These are phyloP conservation scores for Amauroascus niger DNA, from an alignment of 2,329 filamentous ascomycete species.

Conservation along the genomic window DNA sequence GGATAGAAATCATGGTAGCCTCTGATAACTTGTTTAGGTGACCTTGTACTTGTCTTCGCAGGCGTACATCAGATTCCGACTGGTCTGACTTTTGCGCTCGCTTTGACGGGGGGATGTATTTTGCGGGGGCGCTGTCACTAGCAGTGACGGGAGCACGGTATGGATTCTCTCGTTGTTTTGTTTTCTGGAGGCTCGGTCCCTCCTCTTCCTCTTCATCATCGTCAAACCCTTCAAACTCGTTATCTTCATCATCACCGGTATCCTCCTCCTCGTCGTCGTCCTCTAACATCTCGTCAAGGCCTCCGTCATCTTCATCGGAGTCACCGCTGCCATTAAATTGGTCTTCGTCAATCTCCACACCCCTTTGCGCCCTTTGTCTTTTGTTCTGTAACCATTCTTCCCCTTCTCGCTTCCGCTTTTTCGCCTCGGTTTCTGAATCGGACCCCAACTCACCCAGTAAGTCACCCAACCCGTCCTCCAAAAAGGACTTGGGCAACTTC, in stretches of 20 bases:
- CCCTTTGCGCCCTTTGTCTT: conserved; percentile 43
- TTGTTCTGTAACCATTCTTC: conserved; percentile 52
- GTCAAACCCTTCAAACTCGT: conserved; percentile 30
- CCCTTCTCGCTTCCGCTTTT: conserved; percentile 53
- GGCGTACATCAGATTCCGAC: conserved; percentile 55
- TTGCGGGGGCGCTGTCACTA: conserved; percentile 37
- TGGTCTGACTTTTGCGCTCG: conserved; percentile 55
- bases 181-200: conserved; percentile 8
- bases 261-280: conserved; percentile 15
- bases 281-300: neutral
- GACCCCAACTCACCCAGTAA: conserved; percentile 61
- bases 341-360: conserved; percentile 26
- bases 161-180: conserved; percentile 64
- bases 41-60: conserved; percentile 76
- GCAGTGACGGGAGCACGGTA: conserved; percentile 61
- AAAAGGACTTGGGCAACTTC: conserved; percentile 60
- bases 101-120: conserved; percentile 85
- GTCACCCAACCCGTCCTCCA: conserved; percentile 73
- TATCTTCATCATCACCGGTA: conserved; percentile 29
- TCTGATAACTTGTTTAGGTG: conserved; percentile 89
- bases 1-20: conserved; percentile 73
- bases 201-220: conserved; percentile 17
- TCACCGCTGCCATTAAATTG: conserved; percentile 23
- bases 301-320: conserved; percentile 21
- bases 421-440: conserved; percentile 41